Conservation (phyloP, 2,329 filamentous ascomycete genomes). For the Clathrospora elynae region DNA sequence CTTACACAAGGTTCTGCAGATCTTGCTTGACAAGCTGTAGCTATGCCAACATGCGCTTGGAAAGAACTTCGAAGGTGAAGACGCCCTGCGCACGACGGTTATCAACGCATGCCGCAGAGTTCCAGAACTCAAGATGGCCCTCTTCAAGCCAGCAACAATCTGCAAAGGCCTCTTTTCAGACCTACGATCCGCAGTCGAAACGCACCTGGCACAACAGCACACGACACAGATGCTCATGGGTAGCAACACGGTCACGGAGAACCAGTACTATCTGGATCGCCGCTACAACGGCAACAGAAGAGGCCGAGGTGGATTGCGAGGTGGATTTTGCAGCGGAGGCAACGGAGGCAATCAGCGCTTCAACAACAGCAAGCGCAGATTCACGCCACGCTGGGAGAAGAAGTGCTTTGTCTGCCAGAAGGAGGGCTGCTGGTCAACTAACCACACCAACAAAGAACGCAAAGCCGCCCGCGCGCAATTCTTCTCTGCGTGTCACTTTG, state of each 20-base stretch:
- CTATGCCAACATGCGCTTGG: background rate
- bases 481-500: background rate
- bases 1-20: background rate
- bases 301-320: background rate
- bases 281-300: background rate
- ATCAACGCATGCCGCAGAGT: background rate
- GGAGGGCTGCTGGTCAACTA: background rate
- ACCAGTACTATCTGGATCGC: background rate
- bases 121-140: background rate
- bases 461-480: background rate
- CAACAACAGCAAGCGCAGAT: background rate
- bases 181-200: background rate
- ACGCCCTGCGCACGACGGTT: background rate
- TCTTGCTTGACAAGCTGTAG: slow-evolving; percentile 6
- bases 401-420: background rate
- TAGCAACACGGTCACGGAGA: background rate
- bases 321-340: background rate
- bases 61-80: background rate
- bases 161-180: background rate
- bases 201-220: background rate
- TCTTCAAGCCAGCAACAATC: background rate
- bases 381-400: background rate
- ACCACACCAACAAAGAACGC: background rate
- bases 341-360: background rate
- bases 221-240: background rate